Evolutionary conservation across 257 asterid genomes (phyloP), one percentile per base, ranked within the genome.

Genomic region (Hygrophila difformis): DNA sequence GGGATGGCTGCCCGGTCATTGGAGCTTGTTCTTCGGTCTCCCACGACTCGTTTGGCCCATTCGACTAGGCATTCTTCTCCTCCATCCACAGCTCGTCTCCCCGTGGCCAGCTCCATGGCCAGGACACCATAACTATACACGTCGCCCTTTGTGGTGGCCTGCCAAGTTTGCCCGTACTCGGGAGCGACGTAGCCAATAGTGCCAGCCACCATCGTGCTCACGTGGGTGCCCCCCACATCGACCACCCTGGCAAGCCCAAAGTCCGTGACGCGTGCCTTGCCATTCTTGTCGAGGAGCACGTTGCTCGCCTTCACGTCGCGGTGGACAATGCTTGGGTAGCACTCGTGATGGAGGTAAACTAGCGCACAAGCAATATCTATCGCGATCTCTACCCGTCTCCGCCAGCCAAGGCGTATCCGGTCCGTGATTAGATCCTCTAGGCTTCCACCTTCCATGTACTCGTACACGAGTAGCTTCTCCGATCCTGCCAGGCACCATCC

Each of bases 171-270:
- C 39, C 93, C 94, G 11, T 89, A 89, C 20, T 89, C 98, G 0
- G 97, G 98, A 19, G 98, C 98, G 13, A 89, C 96, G 29, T 85
- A 89, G 12, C 98, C 98, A 7, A 89, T 74, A 1, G 98, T 89
- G 38, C 98, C 97, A 0, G 96, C 96, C 33, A 89, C 93, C 91
- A 77, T 82, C 2, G 98, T 89, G 76, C 94, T 89, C 14, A 85
- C 91, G 18, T 89, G 98, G 53, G 81, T 85, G 1, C 59, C 81
- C 8, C 76, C 96, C 0, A 59, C 85, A 16, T 79, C 87, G 18
- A 85, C 77, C 6, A 85, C 83, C 28, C 98, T 54, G 0, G 98
- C 83, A 4, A 89, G 96, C 39, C 98, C 96, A 2, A 89, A 89
- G 60, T 89, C 98, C 0, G 98, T 89, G 9, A 89, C 93, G 4